A percentile compares a stretch with the other conserved stretches of the same genome.
Conservation (phyloP, 192 early-diverging fungal genomes). For the Allomyces arbusculus region DNA sequence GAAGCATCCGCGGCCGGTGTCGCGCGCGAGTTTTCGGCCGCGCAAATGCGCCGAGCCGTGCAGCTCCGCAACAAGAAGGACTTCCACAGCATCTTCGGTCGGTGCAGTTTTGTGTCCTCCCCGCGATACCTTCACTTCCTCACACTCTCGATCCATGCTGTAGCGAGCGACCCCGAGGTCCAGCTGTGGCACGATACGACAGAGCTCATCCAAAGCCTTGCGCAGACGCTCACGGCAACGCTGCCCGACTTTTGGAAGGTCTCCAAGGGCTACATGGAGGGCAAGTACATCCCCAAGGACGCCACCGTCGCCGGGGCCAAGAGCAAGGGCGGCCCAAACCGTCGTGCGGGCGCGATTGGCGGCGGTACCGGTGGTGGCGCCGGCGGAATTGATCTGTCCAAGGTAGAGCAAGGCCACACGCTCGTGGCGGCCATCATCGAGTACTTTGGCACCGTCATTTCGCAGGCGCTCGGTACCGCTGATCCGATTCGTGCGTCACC, state of each 20-base stretch:
- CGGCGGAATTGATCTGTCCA: slow-evolving; percentile 29
- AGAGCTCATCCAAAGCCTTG: slow-evolving; percentile 48
- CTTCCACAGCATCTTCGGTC: slow-evolving; percentile 18
- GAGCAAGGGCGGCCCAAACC: not conserved
- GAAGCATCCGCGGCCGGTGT: too few species aligned
- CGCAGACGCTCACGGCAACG: slow-evolving; percentile 45
- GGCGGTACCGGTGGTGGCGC: slow-evolving; percentile 11
- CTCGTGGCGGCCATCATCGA: slow-evolving; percentile 45
- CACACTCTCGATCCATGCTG: too few species aligned
- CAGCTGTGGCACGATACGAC: slow-evolving; percentile 52
- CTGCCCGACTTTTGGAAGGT: slow-evolving; percentile 89
- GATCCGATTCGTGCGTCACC: not conserved
- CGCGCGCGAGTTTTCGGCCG: not conserved
- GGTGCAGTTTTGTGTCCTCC: not conserved
- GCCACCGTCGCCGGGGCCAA: not conserved
- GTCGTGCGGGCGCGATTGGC: not conserved
- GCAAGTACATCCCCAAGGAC: slow-evolving; percentile 42
- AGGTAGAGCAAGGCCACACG: slow-evolving; percentile 38
- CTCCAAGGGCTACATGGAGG: slow-evolving; percentile 68
- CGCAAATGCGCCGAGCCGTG: slow-evolving; percentile 16
- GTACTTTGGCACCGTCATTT: slow-evolving; percentile 32
- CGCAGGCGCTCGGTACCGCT: slow-evolving; percentile 20
- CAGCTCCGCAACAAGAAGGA: slow-evolving; percentile 15
- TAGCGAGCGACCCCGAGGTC: slow-evolving; percentile 23
- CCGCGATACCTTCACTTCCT: not conserved